These are phyloP conservation scores for Gentiana macrophylla DNA, from an alignment of 257 asterid genomes.

Conservation along the genomic window DNA sequence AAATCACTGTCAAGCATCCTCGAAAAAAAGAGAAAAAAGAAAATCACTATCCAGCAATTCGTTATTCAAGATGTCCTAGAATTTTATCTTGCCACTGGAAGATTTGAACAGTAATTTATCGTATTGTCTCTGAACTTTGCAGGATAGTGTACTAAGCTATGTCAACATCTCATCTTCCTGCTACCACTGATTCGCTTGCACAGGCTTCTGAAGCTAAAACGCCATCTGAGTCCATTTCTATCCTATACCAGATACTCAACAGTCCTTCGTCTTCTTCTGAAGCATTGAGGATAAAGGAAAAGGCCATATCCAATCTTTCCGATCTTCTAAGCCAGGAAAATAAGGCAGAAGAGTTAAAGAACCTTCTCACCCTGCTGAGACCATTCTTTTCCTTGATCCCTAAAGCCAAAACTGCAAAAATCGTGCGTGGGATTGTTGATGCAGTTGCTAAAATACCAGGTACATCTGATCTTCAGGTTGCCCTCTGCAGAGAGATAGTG, in stretches of 20 bases:
- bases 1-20: too few relatives aligned
- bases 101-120: too few relatives aligned
- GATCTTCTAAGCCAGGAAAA: slow-evolving; percentile 25
- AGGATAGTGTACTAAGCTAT: slow-evolving; percentile 4
- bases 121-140: too few relatives aligned
- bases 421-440: slow-evolving; percentile 33
- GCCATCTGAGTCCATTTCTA: slow-evolving; percentile 29
- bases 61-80: too few relatives aligned
- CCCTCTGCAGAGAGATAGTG: slow-evolving; percentile 38
- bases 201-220: slow-evolving; percentile 33
- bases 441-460: slow-evolving; percentile 35
- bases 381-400: slow-evolving; percentile 31
- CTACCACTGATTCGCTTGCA: slow-evolving; percentile 26
- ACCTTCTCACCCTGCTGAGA: slow-evolving; percentile 5
- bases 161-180: slow-evolving; percentile 30
- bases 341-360: slow-evolving; percentile 9
- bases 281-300: slow-evolving; percentile 34
- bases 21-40: too few relatives aligned
- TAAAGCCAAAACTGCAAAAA: slow-evolving; percentile 40
- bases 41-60: too few relatives aligned
- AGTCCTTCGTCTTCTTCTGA: slow-evolving; percentile 34
- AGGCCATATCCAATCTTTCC: slow-evolving; percentile 33
- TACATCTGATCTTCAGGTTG: slow-evolving; percentile 32
- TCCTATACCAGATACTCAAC: slow-evolving; percentile 24
- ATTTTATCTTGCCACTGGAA: too few relatives aligned